A percentile compares a stretch with the other conserved stretches of the same genome.
Evolutionary conservation across 2,329 filamentous ascomycete genomes (phyloP).

Genomic region (Botryosphaeria dothidea): DNA sequence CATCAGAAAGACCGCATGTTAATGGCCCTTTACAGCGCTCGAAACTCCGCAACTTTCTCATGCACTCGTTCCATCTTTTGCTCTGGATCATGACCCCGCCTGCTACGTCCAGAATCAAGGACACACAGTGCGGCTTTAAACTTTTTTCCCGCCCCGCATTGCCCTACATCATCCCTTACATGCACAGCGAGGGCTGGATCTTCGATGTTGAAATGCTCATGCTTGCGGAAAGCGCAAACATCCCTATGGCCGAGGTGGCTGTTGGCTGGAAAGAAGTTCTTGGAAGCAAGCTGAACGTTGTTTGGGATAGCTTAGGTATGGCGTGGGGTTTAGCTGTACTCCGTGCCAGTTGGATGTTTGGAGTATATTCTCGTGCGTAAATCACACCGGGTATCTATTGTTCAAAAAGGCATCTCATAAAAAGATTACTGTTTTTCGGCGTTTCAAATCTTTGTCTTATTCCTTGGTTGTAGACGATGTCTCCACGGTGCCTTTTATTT

Average conservation of each 20-base stretch:
- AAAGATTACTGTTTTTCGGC: background rate
- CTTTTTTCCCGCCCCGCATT: conserved; percentile 84
- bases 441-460: background rate
- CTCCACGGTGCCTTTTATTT: too few relatives aligned
- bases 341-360: conserved; percentile 84
- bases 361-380: conserved; percentile 64
- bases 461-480: too few relatives aligned
- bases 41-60: conserved; percentile 88
- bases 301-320: conserved; percentile 94
- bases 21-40: conserved; percentile 64
- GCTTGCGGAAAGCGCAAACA: conserved; percentile 89
- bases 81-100: conserved; percentile 88
- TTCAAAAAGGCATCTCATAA: background rate
- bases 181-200: conserved; percentile 99
- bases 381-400: background rate
- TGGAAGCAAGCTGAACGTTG: conserved; percentile 91
- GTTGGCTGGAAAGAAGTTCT: conserved; percentile 95
- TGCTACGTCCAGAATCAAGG: conserved; percentile 81
- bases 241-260: conserved; percentile 88
- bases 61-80: conserved; percentile 94
- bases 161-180: conserved; percentile 91
- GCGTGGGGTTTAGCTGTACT: conserved; percentile 84
- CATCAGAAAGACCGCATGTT: background rate
- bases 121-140: conserved; percentile 99
- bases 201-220: conserved; percentile 99